Conservation (phyloP, 768 basidiomycete genomes). For the Mycena amicta region DNA sequence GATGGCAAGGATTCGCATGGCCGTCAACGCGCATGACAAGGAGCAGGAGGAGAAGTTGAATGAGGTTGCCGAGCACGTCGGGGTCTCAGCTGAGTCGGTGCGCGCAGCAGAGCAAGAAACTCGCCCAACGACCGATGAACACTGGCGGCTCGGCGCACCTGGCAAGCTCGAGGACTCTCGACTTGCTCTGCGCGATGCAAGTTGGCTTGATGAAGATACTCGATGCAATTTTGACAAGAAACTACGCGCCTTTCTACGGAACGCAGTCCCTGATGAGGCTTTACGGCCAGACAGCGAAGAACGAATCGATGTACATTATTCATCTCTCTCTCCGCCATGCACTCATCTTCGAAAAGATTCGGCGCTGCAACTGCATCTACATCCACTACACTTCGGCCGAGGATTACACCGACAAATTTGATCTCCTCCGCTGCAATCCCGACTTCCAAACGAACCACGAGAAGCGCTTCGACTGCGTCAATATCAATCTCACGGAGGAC, state of each 20-base stretch:
- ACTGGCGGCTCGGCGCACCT: slow-evolving; percentile 11
- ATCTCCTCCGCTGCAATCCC: slow-evolving; percentile 21
- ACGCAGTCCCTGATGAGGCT: background rate
- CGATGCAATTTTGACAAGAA: background rate
- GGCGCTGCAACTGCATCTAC: slow-evolving; percentile 11
- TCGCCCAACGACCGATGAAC: background rate
- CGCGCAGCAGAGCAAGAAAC: background rate
- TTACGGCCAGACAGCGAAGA: slow-evolving; percentile 6
- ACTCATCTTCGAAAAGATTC: slow-evolving; percentile 7
- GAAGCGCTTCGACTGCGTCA: slow-evolving; percentile 13
- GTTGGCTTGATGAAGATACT: background rate
- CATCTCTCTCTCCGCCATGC: no score
- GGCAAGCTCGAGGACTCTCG: background rate
- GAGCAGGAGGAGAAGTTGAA: background rate
- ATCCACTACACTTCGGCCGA: slow-evolving; percentile 17
- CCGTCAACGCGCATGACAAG: slow-evolving; percentile 11
- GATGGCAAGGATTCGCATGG: slow-evolving; percentile 19
- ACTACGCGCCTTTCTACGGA: slow-evolving; percentile 1
- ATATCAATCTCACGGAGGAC: slow-evolving; percentile 8
- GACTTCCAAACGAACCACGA: slow-evolving; percentile 8
- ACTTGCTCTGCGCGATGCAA: background rate
- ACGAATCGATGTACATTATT: background rate
- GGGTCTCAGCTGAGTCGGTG: background rate
- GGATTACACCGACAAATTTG: slow-evolving; percentile 10
- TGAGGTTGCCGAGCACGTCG: background rate